Evolutionary conservation across 331 rosid genomes (phyloP).

Genomic region (Ulmus americana): DNA sequence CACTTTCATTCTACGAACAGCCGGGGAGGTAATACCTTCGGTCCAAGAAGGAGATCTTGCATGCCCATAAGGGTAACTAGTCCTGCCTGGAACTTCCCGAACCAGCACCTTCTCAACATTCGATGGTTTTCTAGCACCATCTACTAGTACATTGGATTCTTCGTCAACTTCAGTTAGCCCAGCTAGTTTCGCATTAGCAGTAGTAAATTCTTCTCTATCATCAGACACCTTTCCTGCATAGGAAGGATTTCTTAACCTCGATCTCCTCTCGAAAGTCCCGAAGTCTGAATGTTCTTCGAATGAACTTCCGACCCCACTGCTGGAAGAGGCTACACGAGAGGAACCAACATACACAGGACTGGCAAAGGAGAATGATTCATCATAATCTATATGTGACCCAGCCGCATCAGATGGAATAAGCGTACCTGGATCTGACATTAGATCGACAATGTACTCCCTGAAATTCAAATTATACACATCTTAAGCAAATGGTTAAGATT

Average conservation of each 20-base stretch:
- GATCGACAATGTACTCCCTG: conserved; percentile 97
- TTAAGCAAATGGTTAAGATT: conserved; percentile 1
- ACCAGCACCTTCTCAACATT: conserved; percentile 37
- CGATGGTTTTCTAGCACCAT: conserved; percentile 32
- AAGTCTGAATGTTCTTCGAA: conserved; percentile 57
- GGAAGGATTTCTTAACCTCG: conserved; percentile 41
- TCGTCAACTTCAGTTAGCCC: conserved; percentile 33
- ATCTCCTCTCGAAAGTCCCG: conserved; percentile 40
- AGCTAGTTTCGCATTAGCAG: conserved; percentile 15
- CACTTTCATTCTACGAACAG: conserved; percentile 59
- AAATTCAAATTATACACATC: conserved; percentile 40
- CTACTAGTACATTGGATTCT: conserved; percentile 28
- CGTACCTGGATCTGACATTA: conserved; percentile 97
- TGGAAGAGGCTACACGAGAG: conserved; percentile 58
- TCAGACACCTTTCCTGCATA: conserved; percentile 47
- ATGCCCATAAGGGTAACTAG: conserved; percentile 46
- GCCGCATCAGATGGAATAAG: conserved; percentile 86
- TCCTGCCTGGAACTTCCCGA: conserved; percentile 42
- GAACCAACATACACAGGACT: conserved; percentile 74
- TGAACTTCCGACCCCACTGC: conserved; percentile 82
- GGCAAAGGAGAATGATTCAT: conserved; percentile 47
- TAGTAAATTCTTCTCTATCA: conserved; percentile 15
- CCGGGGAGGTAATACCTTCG: conserved; percentile 87
- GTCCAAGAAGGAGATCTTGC: conserved; percentile 96
- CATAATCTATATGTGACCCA: conserved; percentile 57